Evolutionary conservation across 1,284 basidiomycete species (phyloP), one percentile per base, ranked within the genome.

Genomic region (Apiotrichum mycotoxinovorans): DNA sequence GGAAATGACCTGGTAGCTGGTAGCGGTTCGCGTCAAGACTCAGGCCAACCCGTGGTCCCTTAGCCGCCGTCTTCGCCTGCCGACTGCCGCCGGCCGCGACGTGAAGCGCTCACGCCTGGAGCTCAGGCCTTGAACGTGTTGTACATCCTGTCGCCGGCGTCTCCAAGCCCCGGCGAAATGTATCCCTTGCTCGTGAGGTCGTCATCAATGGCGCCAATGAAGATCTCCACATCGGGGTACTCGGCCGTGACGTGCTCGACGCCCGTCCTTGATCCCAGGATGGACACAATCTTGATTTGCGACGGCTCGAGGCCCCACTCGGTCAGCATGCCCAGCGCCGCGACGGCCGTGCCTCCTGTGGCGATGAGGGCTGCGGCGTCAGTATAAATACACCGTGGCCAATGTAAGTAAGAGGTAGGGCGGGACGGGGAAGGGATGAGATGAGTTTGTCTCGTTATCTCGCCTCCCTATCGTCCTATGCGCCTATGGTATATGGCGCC

Each of bases 291-390:
- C 79, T 91, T 94, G 75, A 97, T 86, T 66, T 87, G 74, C 23
- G 54, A 59, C 27, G 58, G 64, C 22, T 84, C 78, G 60, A 94
- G 81, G 25, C 91, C 91, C 91, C 91, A 94, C 56, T 94, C 91
- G 9, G 82, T 67, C 46, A 94, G 80, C 89, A 93, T 94, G 51
- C 82, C 72, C 56, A 95, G 72, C 2, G 92, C 92, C 17, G 92
- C 91, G 58, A 85, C 83, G 7, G 89, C 91, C 3, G 94, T 96
- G n/a, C 90, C 89, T 59, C 93, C 94, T 0, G 94, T 97, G 0
- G 94, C 94, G 67, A 97, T 87, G 42, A 97, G 79, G 4, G 94
- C 70, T 74, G 62, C 12, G 26, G 1, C 17, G 41, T 61, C 8
- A 59, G 57, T 42, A 26, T 15, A 8, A 12, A 40, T n/a, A 4